Base-by-base conservation (phyloP, 2,329 filamentous ascomycete genomes). In the Ilyonectria sp. region DNA sequence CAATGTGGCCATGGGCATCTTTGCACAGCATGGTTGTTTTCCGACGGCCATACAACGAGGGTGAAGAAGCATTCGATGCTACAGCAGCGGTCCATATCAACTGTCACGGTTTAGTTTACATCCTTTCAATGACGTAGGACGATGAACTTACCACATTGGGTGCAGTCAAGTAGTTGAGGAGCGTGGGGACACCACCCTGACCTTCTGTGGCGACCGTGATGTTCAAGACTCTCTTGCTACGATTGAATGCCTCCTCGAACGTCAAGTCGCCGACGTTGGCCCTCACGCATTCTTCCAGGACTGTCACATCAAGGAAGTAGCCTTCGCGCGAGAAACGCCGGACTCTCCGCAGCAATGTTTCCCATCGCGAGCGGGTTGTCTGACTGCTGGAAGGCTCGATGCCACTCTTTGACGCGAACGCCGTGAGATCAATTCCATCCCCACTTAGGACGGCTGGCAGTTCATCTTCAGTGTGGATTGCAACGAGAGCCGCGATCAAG, bases 151-250 rank as follows among this genome's bases (percentile, higher is more conserved):
- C 93, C 75, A 98, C 94, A 77, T 98, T 95, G 4, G 95, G 95
- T 3, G 95, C 93, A 2, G 95, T 98, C 57, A 98, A 86, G 77
- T 98, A 96, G 80, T 98, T 98, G 37, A 98, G 87, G 35, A 98
- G 83, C 53, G 92, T 94, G 2, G 95, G 95, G 1, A 95, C 90
- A 37, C 93, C 94, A 15, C 90, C 91, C 68, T 91, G 89, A 6
- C 89, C 90, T 23, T 90, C 90, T 1, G 92, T 93, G 0, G 93
- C 93, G 23, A 98, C 91, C 0, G 94, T 97, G 71, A 98, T 98
- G 78, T 98, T 98, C 73, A 98, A 84, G 4, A 97, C 91, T 57
- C 94, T 87, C 77, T 96, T 96, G 44, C 94, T 97, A 68, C 90
- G 90, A 58, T 91, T 89, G 76, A 95, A 97, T 0, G 95, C 95